Evolutionary conservation across 441 rosid species (phyloP), one percentile per base, ranked within the genome.

Genomic region (Corymbia calophylla): DNA sequence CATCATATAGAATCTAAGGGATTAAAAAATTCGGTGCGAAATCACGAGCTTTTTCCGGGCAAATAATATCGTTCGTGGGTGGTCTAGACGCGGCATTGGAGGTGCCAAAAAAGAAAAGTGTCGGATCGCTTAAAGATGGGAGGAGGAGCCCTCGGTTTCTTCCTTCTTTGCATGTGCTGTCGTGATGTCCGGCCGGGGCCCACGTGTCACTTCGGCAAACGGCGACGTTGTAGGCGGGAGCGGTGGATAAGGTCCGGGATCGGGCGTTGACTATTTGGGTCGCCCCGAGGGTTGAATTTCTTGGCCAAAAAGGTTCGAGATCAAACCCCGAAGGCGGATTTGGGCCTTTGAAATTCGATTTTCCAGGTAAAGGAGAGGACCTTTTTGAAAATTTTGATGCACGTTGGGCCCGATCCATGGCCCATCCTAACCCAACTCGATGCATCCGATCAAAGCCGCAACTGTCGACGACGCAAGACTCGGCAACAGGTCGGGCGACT

Each of bases 361-460:
- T 29, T n/a, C 14, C 44, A 39, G 31, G 70, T 1, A 64, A 64
- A 64, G 32, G 55, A 64, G 15, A 7, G 1, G 35, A 14, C 17
- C 77, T 8, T 14, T 39, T 11, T 6, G 1, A 5, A 10, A 19
- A 9, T 0, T 1, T 39, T 21, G 23, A 23, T 44, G 0, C 51
- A 1, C 49, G 1, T 77, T 12, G 51, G 23, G 84, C 84, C 84
- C n/a, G 3, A 21, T 35, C 47, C 81, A 19, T 35, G 48, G 44
- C 35, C 81, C 81, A 25, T 19, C 29, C 1, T 35, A 70, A 19
- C 27, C 48, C 81, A 5, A 70, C 48, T 64, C 5, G 35, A 64
- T 15, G 35, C 5, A 17, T 64, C 1, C 0, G 0, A 31, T 31
- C 6, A 31, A 66, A 4, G 23, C 44, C 23, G 9, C 58, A 3